Evolutionary conservation across 768 basidiomycete species (phyloP), one percentile per base, ranked within the genome.

Genomic region (Tricholoma bakamatsutake): DNA sequence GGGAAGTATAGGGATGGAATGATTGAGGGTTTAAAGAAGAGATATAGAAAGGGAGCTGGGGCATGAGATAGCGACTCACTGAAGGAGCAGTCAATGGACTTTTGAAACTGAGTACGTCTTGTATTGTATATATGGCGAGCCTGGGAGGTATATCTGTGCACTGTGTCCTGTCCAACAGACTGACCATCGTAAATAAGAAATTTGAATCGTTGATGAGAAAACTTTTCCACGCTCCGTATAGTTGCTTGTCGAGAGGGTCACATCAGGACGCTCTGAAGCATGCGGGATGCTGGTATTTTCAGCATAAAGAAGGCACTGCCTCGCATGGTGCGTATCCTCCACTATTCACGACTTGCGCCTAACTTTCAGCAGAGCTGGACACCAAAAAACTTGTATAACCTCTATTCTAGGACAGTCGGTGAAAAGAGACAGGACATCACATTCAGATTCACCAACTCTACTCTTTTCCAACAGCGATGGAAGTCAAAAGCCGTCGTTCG

Each of bases 401-500:
- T 97, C 47, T 92, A 86, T 84, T 77, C 80, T 58, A 88, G 95
- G 31, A 90, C 89, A 2, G 69, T 65, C 53, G 84, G 66, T 56
- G 68, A 74, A 6, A 72, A 73, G 52, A 66, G 71, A n/a, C 60
- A 67, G 5, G 78, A 84, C 21, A 79, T 87, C 3, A 64, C 75
- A 17, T 94, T 93, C 72, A 81, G 74, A 53, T 67, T 72, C 13
- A 79, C 82, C 30, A 61, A 72, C 33, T 70, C 76, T 42, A 84
- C 89, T 0, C 79, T 98, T 35, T 97, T 90, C 74, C 90, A 96
- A 70, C 90, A 96, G 64, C 88, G 94, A 39, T 98, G 93, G 92
- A 76, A 74, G 17, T 83, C 91, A 11, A 97, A 96, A 71, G 79
- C 85, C 4, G 83, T 93, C 56, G 80, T 93, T 31, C 85, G 95